Evolutionary conservation across 768 basidiomycete species (phyloP), one percentile per base, ranked within the genome.

Genomic region (Hygrocybe punicea): DNA sequence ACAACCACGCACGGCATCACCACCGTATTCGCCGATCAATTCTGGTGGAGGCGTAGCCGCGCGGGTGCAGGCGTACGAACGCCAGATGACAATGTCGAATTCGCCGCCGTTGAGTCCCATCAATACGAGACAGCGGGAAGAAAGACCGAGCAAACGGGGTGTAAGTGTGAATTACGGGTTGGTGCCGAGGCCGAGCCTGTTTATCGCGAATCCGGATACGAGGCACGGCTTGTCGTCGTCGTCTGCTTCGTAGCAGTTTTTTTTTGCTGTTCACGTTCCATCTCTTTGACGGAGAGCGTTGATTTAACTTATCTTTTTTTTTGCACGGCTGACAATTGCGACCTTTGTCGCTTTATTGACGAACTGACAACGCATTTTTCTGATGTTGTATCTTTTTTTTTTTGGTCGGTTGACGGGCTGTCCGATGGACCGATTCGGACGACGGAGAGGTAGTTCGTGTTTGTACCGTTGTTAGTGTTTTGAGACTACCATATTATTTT

Each of bases 151-250:
- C 58, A 77, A 71, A 64, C 70, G 73, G 51, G 70, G 71, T 51
- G 58, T 29, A 42, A 69, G 67, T 42, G 74, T 84, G 36, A 76
- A 80, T 24, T 91, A 91, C 67, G 88, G 87, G 11, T 77, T 91
- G 34, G 84, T 78, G 35, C 82, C 83, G 21, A 78, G 81, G 58
- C 71, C 81, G 17, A 82, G 82, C 59, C 75, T 92, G 29, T 91
- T 82, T 62, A 78, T 92, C 51, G 86, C 87, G 21, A 91, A 92
- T 69, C 89, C 90, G 16, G 85, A 87, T 63, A 64, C 73, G 53
- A 63, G 70, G 47, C 60, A 56, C 2, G 58, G 44, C 14, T n/a
- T 25, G 36, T 35, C 46, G 33, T 60, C 63, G 45, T 66, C 66
- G 34, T 58, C 54, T 14, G 62, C 63, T 17, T 65, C 63, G 14